Evolutionary conservation across 2,329 filamentous ascomycete species (phyloP).

Genomic region (Alternaria ventricosa): DNA sequence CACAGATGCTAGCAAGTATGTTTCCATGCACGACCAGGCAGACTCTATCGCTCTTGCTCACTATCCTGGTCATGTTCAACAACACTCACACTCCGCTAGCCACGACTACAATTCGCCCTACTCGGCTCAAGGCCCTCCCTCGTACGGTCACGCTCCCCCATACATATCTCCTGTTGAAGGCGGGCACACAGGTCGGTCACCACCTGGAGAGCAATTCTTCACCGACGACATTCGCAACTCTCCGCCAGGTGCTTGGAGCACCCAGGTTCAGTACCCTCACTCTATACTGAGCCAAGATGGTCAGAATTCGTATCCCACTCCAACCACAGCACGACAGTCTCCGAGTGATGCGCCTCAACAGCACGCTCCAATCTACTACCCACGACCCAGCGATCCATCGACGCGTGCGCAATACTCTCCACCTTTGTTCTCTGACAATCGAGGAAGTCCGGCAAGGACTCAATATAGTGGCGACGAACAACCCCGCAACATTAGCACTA

Average conservation of each 20-base stretch:
- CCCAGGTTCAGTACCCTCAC: conserved; percentile 25
- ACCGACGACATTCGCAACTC: conserved; percentile 20
- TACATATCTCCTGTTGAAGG: conserved; percentile 23
- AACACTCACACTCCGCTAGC: conserved; percentile 30
- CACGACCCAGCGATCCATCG: conserved; percentile 29
- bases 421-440: conserved; percentile 19
- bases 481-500: conserved; percentile 22
- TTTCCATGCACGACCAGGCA: conserved; percentile 33
- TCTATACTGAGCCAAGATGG: conserved; percentile 23
- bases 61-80: conserved; percentile 18
- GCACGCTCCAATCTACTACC: conserved; percentile 39
- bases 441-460: conserved; percentile 20
- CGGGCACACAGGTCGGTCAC: conserved; percentile 8
- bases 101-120: conserved; percentile 25
- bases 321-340: conserved; percentile 24
- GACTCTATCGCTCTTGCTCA: conserved; percentile 18
- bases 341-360: conserved; percentile 13
- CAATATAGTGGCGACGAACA: conserved; percentile 27
- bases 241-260: conserved; percentile 29
- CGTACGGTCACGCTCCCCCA: conserved; percentile 9
- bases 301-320: conserved; percentile 33
- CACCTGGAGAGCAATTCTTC: conserved; percentile 21
- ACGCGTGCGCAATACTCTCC: conserved; percentile 21
- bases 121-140: conserved; percentile 26
- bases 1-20: conserved; percentile 34